Evolutionary conservation across 106 monocot genomes (phyloP), one percentile per base, ranked within the genome.

Genomic region (Triglochin maritima): DNA sequence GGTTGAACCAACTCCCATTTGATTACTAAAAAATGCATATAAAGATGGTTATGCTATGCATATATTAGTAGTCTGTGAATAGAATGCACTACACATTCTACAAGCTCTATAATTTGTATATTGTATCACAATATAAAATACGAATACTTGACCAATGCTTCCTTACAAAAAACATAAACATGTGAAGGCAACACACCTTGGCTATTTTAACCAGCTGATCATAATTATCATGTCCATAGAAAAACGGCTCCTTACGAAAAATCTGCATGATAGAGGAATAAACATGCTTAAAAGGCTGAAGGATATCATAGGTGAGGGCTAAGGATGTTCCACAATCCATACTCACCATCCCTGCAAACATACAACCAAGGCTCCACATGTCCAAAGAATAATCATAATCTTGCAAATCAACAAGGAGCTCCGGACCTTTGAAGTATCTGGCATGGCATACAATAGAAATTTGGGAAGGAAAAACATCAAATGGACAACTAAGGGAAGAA

Each of bases 361-460:
- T 94, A 69, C 93, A 94, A 45, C 93, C 93, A 66, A 94, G 86
- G 71, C 93, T 94, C 93, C 89, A 94, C 76, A 89, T 68, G 70
- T 89, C 89, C 58, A 94, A 78, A 49, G 89, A 89, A 79, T 94
- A 94, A 77, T 94, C 93, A 79, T 94, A 94, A 78, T 94, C 93
- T 81, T 82, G 84, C 68, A 94, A 65, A 74, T 94, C 93, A 71
- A 94, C 93, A 49, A 94, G 84, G 14, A 94, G 81, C 74, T 94
- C 86, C 15, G 93, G 93, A 7, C 93, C 89, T 76, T 94, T 94
- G 62, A 86, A 94, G 59, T 82, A 89, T 65, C 93, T 93, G 72
- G 44, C 51, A 72, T 43, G 50, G n/a, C 58, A 68, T 17, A 52
- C 17, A 62, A 16, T 3, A 66, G 52, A 52, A 52, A 4, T 9